phyloP scores from a whole-genome alignment of 441 rosid species.

The Biscutella laevigata region DNA sequence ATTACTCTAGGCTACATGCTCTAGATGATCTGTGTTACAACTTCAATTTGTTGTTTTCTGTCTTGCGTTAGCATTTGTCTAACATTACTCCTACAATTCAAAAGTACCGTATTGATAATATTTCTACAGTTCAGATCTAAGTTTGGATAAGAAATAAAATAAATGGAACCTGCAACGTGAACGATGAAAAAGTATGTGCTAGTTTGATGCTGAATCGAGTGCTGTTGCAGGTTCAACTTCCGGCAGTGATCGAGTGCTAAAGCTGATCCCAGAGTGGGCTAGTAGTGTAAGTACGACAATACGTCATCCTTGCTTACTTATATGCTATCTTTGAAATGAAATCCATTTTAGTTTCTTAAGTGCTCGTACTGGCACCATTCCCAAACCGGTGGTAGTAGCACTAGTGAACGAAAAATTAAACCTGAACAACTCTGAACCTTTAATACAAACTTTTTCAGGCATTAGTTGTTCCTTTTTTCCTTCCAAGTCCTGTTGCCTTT shows the following conservation, averaged over 20 bases:
- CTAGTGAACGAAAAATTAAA: not conserved
- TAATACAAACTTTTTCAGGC: not conserved
- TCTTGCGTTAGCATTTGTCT: not conserved
- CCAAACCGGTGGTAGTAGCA: not conserved
- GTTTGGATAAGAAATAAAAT: not conserved
- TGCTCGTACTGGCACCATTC: not conserved
- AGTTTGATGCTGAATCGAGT: constrained; percentile 6
- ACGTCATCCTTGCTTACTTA: constrained; percentile 5
- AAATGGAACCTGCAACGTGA: constrained; percentile 3
- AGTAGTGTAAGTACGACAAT: constrained; percentile 49
- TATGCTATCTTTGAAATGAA: not conserved
- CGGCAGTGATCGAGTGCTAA: constrained; percentile 54
- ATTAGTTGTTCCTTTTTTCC: constrained; percentile 1
- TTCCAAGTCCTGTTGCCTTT: not conserved
- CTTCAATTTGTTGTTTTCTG: not conserved
- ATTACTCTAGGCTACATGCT: constrained; percentile 8
- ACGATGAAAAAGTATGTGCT: not conserved
- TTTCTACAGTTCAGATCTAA: not conserved
- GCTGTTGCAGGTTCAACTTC: constrained; percentile 48
- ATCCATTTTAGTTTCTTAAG: not conserved
- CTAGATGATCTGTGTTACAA: not conserved
- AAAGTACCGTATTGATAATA: not conserved
- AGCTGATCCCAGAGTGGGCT: constrained; percentile 73
- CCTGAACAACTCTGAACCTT: constrained; percentile 5
- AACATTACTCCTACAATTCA: constrained; percentile 6